A percentile compares a stretch with the other conserved stretches of the same genome.
phyloP scores from a whole-genome alignment of 495 filamentous ascomycete genomes.

The Acidiella bohemica region DNA sequence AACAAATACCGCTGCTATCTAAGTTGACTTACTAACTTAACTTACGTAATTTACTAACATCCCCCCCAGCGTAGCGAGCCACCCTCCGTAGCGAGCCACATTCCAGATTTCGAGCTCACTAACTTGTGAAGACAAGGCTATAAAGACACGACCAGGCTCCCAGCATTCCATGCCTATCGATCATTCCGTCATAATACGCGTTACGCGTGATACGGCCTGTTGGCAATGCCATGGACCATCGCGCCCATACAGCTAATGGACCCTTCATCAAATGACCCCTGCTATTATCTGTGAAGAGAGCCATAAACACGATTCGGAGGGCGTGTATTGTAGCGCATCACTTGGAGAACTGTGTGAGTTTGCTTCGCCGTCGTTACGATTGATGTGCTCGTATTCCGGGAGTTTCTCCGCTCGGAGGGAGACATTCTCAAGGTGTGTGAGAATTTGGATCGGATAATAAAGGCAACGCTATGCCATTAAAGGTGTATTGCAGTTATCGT shows the following conservation, averaged over 20 bases:
- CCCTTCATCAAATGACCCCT: neutral
- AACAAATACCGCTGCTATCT: too few relatives aligned
- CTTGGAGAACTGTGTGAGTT: neutral
- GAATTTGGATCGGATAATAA: neutral
- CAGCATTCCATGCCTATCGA: neutral
- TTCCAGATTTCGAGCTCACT: neutral
- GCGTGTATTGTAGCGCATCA: neutral
- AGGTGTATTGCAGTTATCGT: neutral
- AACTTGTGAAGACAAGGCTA: neutral
- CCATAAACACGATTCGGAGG: neutral
- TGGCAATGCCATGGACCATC: neutral
- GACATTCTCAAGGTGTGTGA: neutral
- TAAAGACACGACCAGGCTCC: neutral
- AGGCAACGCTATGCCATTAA: neutral
- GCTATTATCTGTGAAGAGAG: neutral
- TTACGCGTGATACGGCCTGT: neutral
- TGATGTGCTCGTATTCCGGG: neutral
- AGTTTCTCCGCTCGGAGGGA: neutral
- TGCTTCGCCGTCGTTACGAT: neutral
- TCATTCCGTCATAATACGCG: neutral
- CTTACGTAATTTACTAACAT: too few relatives aligned
- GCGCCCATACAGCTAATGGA: neutral
- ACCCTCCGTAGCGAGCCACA: conserved; percentile 2
- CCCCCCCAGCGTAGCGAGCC: conserved; percentile 3
- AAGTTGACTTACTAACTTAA: too few relatives aligned